Base-by-base conservation (phyloP, 345 rosid species). In the Boechera stricta region DNA sequence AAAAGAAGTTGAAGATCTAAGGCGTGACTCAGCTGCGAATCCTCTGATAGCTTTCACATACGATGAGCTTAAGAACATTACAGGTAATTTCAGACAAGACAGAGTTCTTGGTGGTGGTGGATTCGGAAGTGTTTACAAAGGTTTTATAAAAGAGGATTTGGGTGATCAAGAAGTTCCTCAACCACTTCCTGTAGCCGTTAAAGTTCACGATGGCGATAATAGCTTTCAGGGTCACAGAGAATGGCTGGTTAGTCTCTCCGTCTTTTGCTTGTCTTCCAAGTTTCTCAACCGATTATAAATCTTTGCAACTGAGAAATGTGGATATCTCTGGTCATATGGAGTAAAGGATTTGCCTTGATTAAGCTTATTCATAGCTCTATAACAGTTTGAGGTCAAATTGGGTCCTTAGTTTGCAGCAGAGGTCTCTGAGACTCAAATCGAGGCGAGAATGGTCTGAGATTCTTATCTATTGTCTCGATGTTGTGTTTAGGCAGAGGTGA, bases 51-150 rank as follows among this genome's bases (percentile, higher is more conserved):
- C 96, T 4, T 95, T 92, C 82, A 84, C 94, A 4, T 92, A 80
- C 53, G 89, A 86, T 26, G 99, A 95, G 69, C 85, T 95, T 45
- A 89, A 80, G 81, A 77, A 71, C 62, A 89, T 95, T 44, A 95
- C 99, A 1, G 84, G 70, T 4, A 90, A 92, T 79, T 95, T 95
- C 73, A 84, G 99, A 87, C 97, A 87, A 76, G 99, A 94, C 78
- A 72, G 86, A 4, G 87, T 95, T n/a, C 81, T 95, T 80, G 99
- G 99, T 33, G 98, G 99, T 35, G 99, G 99, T 10, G 99, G 99
- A 7, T 95, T 95, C 61, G 99, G 99, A 58, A 82, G 89, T 59
- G 99, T 95, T 63, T 95, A 89, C 77, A 90, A 94, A 83, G 98
- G 98, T 10, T 86, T 89, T 56, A 85, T 94, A 6, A 52, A 82